Evolutionary conservation across 106 monocot genomes (phyloP).

Genomic region (Triglochin maritima): DNA sequence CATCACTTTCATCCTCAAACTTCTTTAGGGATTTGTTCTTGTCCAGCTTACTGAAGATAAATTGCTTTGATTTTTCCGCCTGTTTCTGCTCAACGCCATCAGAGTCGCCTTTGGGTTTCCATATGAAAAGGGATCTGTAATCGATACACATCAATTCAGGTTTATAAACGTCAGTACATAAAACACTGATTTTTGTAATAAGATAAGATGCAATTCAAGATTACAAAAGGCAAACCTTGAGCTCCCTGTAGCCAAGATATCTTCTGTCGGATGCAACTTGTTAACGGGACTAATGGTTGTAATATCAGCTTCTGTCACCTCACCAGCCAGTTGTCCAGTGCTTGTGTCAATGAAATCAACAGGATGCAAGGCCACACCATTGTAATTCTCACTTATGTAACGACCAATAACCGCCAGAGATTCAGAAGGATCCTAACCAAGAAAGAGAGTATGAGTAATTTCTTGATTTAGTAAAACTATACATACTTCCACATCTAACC

Average conservation of each 20-base stretch:
- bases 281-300: conserved; percentile 90
- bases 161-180: background rate
- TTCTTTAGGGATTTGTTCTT: background rate
- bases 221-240: conserved; percentile 41
- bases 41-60: background rate
- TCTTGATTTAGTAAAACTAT: too few relatives aligned
- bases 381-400: conserved; percentile 90
- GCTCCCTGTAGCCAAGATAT: conserved; percentile 84
- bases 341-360: conserved; percentile 86
- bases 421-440: conserved; percentile 64
- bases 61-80: background rate
- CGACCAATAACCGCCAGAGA: conserved; percentile 82
- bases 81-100: background rate
- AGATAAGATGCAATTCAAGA: background rate
- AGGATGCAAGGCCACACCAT: conserved; percentile 84
- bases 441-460: background rate
- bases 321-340: conserved; percentile 69
- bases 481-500: too few relatives aligned
- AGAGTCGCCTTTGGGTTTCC: background rate
- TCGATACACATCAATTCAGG: background rate
- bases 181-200: background rate
- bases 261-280: conserved; percentile 80
- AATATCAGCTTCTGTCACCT: conserved; percentile 69
- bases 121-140: conserved; percentile 9
- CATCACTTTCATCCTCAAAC: conserved; percentile 2